phyloP scores from a whole-genome alignment of 495 filamentous ascomycete species.

The Xylaria grammica region DNA sequence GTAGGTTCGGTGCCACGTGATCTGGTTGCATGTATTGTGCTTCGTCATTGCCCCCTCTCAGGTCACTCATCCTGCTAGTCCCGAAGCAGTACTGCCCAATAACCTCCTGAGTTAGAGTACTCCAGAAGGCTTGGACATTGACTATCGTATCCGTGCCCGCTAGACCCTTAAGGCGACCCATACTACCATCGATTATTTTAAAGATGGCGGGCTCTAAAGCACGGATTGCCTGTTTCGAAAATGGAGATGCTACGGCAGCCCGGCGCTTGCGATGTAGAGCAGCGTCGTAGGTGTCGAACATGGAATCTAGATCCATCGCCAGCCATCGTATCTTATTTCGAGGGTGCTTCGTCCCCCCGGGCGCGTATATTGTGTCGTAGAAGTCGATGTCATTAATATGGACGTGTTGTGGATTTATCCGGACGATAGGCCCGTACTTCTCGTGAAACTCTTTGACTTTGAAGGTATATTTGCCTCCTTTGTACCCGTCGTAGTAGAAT shows the following conservation, averaged over 20 bases:
- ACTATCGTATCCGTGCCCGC: conserved; percentile 12
- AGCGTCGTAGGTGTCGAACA: not conserved
- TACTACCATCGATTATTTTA: conserved; percentile 22
- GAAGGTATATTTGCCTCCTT: conserved; percentile 44
- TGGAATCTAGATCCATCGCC: not conserved
- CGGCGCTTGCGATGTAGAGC: conserved; percentile 42
- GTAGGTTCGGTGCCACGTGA: not conserved
- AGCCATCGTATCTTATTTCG: conserved; percentile 10
- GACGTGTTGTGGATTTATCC: conserved; percentile 21
- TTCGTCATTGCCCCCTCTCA: conserved; percentile 16
- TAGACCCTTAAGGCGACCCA: conserved; percentile 29
- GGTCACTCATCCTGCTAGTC: conserved; percentile 27
- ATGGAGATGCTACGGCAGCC: conserved; percentile 38
- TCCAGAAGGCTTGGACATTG: conserved; percentile 23
- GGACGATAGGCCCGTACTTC: conserved; percentile 33
- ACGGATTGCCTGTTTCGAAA: conserved; percentile 22
- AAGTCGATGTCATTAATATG: conserved; percentile 19
- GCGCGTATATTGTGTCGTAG: conserved; percentile 23
- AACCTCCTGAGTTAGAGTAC: conserved; percentile 31
- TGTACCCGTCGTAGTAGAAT: conserved; percentile 49
- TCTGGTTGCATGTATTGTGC: conserved; percentile 28
- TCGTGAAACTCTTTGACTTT: conserved; percentile 52
- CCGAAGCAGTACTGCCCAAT: conserved; percentile 35
- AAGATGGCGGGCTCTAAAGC: conserved; percentile 34
- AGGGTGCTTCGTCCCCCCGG: not conserved